Base-by-base conservation (phyloP, 2,329 filamentous ascomycete species). In the Davidsoniella neocaledoniae region DNA sequence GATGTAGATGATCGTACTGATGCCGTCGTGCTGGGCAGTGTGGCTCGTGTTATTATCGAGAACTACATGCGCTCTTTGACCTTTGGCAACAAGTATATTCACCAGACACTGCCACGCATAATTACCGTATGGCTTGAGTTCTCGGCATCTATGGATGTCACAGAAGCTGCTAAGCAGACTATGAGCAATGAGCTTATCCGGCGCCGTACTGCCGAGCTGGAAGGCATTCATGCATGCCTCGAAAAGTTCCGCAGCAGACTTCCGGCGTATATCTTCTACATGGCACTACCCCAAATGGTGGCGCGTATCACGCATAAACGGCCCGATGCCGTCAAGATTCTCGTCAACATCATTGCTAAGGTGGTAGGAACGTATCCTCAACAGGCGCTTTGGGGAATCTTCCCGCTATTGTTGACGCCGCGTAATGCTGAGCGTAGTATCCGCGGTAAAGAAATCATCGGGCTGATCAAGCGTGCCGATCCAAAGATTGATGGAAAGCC, bases 51-150 rank as follows among this genome's bases (percentile, higher is more conserved):
- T 14, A 85, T 98, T 36, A 85, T 96, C 55, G 87, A 95, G 59
- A 95, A 94, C 60, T 95, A 94, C 59, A 70, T 94, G 42, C 78
- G 90, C 25, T 93, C 88, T 2, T 73, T 95, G 42, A 79, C 80
- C 25, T 90, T 81, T 56, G 91, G 91, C 29, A 91, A 86, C 43
- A 98, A 96, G 64, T 95, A 96, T 63, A 77, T 95, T 41, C 94
- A 94, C 59, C 88, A 96, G 63, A 95, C 88, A 0, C 69, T 98
- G 33, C 93, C 91, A 0, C 84, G 93, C 54, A 73, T 95, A 43
- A 67, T 99, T 39, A 98, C 91, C 0, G 70, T 98, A 2, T 99
- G 93, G 90, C 71, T 98, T 37, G 90, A 95, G 58, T 74, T 98
- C 54, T 90, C 86, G 5, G 81, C 83, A 37, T 33, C 29, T 10